Conservation (phyloP, 192 early-diverging fungal genomes). For the Podila clonocystis region DNA sequence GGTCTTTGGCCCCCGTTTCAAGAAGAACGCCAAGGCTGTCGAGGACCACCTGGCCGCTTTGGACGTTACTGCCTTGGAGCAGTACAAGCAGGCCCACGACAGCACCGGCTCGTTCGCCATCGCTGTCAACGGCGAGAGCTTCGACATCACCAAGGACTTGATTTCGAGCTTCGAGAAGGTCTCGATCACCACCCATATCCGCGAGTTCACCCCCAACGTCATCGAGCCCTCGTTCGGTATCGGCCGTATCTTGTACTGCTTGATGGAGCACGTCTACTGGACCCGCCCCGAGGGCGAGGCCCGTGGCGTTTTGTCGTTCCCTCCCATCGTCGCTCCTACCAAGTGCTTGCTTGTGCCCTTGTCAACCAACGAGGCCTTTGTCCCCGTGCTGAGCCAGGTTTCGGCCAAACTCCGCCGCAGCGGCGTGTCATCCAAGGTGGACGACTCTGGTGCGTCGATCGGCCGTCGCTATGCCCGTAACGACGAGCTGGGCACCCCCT, state of each 20-base stretch:
- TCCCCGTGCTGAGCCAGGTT: slow-evolving; percentile 53
- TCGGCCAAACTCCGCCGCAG: slow-evolving; percentile 76
- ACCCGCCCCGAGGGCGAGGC: slow-evolving; percentile 90
- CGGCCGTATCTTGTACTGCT: slow-evolving; percentile 95
- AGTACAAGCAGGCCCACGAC: slow-evolving; percentile 66
- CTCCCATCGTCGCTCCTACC: slow-evolving; percentile 90
- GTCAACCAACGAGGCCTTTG: slow-evolving; percentile 82
- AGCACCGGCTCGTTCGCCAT: slow-evolving; percentile 59
- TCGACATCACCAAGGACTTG: slow-evolving; percentile 66
- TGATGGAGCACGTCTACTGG: slow-evolving; percentile 96
- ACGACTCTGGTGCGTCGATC: slow-evolving; percentile 89
- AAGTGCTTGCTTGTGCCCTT: slow-evolving; percentile 94
- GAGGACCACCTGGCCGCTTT: slow-evolving; percentile 75
- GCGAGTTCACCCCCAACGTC: slow-evolving; percentile 97
- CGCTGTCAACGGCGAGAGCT: slow-evolving; percentile 70
- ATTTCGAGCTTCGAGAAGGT: slow-evolving; percentile 40
- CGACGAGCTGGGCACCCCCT: slow-evolving; percentile 98
- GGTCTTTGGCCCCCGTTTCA: slow-evolving; percentile 93
- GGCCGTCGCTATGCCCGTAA: slow-evolving; percentile 97
- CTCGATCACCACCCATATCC: slow-evolving; percentile 58
- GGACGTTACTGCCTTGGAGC: slow-evolving; percentile 64
- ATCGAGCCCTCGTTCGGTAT: slow-evolving; percentile 99
- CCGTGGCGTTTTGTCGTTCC: slow-evolving; percentile 91
- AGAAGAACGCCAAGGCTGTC: slow-evolving; percentile 91
- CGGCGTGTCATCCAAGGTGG: slow-evolving; percentile 86